Percentiles rank a stretch among this genome's conserved stretches.
These are phyloP conservation scores for Leccinum barrowsii DNA, from an alignment of 768 basidiomycete genomes.

Conservation along the genomic window DNA sequence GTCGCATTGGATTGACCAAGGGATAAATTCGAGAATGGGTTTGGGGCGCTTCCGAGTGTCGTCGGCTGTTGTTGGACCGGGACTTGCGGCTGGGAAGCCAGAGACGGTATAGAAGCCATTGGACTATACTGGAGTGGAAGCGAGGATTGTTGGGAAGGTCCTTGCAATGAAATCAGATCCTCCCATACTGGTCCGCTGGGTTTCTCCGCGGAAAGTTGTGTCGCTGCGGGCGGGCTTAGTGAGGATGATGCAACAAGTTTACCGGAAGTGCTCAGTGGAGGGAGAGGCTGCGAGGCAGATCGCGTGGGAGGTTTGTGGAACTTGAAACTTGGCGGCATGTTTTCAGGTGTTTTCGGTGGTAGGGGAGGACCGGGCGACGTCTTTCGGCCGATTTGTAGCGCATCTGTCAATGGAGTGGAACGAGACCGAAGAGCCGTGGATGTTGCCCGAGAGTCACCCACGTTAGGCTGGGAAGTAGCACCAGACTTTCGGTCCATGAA, in stretches of 20 bases:
- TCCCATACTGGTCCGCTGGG: slow-evolving; percentile 49
- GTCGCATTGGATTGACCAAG: slow-evolving; percentile 3
- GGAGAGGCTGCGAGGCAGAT: slow-evolving; percentile 38
- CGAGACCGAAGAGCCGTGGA: slow-evolving; percentile 20
- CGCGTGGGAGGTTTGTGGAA: slow-evolving; percentile 22
- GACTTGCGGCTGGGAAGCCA: slow-evolving; percentile 16
- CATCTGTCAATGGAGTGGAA: slow-evolving; percentile 16
- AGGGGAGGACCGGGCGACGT: slow-evolving; percentile 25
- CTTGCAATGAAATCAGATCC: slow-evolving; percentile 51
- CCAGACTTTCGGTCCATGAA: slow-evolving; percentile 51
- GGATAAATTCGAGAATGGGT: slow-evolving; percentile 21
- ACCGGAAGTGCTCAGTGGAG: slow-evolving; percentile 10
- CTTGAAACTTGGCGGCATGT: slow-evolving; percentile 19
- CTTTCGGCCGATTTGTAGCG: slow-evolving; percentile 10
- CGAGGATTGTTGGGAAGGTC: slow-evolving; percentile 34
- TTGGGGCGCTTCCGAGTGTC: slow-evolving; percentile 2
- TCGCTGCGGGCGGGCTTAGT: not conserved
- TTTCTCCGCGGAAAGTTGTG: slow-evolving; percentile 16
- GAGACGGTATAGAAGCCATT: not conserved
- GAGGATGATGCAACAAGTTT: slow-evolving; percentile 9
- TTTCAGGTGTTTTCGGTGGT: slow-evolving; percentile 28
- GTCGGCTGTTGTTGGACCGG: slow-evolving; percentile 6
- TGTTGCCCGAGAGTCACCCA: slow-evolving; percentile 38
- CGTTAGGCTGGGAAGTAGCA: slow-evolving; percentile 34
- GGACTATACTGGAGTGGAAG: slow-evolving; percentile 44